Base-by-base conservation (phyloP, 306 rosid species). In the Bauhinia variegata region DNA sequence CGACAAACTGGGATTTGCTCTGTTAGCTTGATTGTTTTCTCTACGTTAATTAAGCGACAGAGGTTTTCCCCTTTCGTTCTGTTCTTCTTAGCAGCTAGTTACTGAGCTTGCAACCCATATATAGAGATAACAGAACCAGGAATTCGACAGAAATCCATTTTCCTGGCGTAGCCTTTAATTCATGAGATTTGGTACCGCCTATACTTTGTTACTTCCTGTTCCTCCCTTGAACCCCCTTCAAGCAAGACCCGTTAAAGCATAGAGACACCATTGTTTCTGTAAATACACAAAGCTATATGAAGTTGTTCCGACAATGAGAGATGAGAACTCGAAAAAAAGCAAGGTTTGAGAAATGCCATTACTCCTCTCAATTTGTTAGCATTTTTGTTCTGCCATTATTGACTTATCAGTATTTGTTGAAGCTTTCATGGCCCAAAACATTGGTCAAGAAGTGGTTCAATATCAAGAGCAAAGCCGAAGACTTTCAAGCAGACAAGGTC, bases 401-500 rank as follows among this genome's bases (percentile, higher is more conserved):
- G 51, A 79, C 70, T 28, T 47, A 52, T 70, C 31, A 68, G 36
- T 76, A n/a, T 65, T 79, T 67, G 18, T 10, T 83, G 80, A 85
- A 95, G 99, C 87, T 95, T 85, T 90, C 99, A 54, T 95, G 99
- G 99, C 88, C 97, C 37, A 95, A 85, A 86, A 80, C 92, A 34
- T 75, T 95, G 85, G 99, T 95, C 74, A 95, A 85, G 84, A 95
- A 95, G 79, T 95, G 99, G 99, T 87, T 95, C 87, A 95, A 91
- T 39, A 85, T 88, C 73, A 91, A 85, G 86, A 91, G 81, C 86
- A 95, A 95, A 84, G 68, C 83, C 10, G 95, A 90, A 64, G 97
- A 95, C 68, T 95, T 95, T 70, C 88, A 86, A 36, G 91, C 99
- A 2, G 99, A 95, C 75, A 95, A 95, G 67, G 71, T 87, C 49